Evolutionary conservation across 208 protist genomes (phyloP).

Genomic region (Crithidia sp.): DNA sequence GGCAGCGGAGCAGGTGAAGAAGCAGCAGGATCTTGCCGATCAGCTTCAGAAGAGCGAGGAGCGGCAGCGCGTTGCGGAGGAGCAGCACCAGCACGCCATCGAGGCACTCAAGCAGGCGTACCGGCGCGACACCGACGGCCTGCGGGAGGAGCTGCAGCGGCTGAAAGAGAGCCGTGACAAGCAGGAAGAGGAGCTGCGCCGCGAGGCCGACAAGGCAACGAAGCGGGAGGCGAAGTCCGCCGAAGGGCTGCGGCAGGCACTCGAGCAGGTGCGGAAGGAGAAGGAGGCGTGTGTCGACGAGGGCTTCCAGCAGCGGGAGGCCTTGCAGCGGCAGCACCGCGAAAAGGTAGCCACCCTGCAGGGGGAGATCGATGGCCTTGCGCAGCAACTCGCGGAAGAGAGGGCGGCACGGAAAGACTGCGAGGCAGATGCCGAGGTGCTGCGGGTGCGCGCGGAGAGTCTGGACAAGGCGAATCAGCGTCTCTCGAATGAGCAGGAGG

Average conservation of each 20-base stretch:
- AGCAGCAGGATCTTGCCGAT: conserved; percentile 57
- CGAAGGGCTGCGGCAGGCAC: conserved; percentile 55
- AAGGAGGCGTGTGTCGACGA: conserved; percentile 58
- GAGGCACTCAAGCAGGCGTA: conserved; percentile 58
- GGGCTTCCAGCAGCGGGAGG: conserved; percentile 50
- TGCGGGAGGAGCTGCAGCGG: conserved; percentile 51
- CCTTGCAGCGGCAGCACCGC: conserved; percentile 60
- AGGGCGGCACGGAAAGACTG: conserved; percentile 55
- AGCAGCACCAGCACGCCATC: conserved; percentile 43
- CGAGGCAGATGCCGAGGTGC: conserved; percentile 64
- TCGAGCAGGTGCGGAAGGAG: conserved; percentile 62
- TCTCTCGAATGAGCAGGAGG: conserved; percentile 58
- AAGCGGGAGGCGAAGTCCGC: conserved; percentile 58
- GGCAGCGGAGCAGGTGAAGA: conserved; percentile 34
- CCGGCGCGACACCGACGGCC: conserved; percentile 44
- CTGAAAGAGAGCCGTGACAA: conserved; percentile 38
- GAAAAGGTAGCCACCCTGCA: conserved; percentile 61
- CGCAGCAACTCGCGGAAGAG: conserved; percentile 63
- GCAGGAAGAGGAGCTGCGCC: conserved; percentile 42
- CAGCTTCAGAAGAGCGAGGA: conserved; percentile 59
- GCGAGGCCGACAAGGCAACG: conserved; percentile 47
- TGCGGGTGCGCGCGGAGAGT: conserved; percentile 55
- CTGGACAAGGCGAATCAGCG: conserved; percentile 46
- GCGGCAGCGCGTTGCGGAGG: conserved; percentile 47
- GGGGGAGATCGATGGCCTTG: conserved; percentile 42